phyloP scores from a whole-genome alignment of 352 stramenopile species.

The Phytophthora tubulina region DNA sequence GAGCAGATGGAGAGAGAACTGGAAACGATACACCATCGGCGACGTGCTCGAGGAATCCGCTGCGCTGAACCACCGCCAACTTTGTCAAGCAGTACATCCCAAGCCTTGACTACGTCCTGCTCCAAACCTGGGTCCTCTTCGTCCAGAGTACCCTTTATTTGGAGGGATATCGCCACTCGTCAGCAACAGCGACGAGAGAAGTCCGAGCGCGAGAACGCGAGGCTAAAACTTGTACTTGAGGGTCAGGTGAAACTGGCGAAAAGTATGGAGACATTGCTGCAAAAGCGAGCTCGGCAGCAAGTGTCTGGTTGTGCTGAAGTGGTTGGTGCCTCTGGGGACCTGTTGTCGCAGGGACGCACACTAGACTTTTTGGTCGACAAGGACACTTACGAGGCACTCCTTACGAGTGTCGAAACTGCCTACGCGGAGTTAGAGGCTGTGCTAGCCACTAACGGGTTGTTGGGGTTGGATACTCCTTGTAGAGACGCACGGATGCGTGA shows the following conservation, averaged over 20 bases:
- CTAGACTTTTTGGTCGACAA: slow-evolving; percentile 45
- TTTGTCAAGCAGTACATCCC: background rate
- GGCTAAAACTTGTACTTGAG: slow-evolving; percentile 55
- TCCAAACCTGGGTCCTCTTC: slow-evolving; percentile 10
- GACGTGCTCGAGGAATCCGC: slow-evolving; percentile 11
- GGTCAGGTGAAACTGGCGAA: slow-evolving; percentile 62
- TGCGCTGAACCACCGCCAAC: slow-evolving; percentile 14
- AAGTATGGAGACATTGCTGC: slow-evolving; percentile 57
- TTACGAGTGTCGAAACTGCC: slow-evolving; percentile 44
- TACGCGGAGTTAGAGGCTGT: slow-evolving; percentile 41
- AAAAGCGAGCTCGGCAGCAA: slow-evolving; percentile 48
- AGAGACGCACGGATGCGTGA: slow-evolving; percentile 44
- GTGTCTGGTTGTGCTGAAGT: slow-evolving; percentile 41
- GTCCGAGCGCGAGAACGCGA: slow-evolving; percentile 60
- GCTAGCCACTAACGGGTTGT: slow-evolving; percentile 40
- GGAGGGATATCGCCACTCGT: slow-evolving; percentile 54
- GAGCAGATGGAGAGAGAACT: slow-evolving; percentile 46
- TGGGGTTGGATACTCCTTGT: slow-evolving; percentile 32
- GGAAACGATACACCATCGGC: slow-evolving; percentile 28
- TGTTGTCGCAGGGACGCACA: slow-evolving; percentile 30
- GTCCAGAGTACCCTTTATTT: slow-evolving; percentile 36
- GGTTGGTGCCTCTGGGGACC: slow-evolving; percentile 20
- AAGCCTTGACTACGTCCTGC: slow-evolving; percentile 4
- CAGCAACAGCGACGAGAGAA: slow-evolving; percentile 55
- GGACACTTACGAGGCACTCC: slow-evolving; percentile 41